Conservation (phyloP, 2,329 filamentous ascomycete species). For the Gliomastix tumulicola region DNA sequence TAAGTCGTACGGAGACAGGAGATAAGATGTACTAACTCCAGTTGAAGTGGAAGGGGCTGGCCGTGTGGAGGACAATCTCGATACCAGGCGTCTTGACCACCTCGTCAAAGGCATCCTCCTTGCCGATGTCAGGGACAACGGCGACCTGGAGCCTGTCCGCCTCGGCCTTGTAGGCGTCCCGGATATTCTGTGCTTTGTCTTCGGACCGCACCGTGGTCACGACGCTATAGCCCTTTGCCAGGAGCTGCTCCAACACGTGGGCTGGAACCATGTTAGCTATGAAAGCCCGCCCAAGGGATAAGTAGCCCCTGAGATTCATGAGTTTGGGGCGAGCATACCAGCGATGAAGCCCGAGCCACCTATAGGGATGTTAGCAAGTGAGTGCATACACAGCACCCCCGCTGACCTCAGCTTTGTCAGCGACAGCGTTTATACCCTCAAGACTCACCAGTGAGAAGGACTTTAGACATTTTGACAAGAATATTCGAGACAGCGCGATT, state of each 20-base stretch:
- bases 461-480: conserved; percentile 16
- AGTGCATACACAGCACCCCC: neutral
- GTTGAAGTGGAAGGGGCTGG: conserved; percentile 51
- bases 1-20: neutral
- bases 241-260: conserved; percentile 47
- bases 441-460: conserved; percentile 20
- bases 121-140: conserved; percentile 73
- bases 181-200: conserved; percentile 44
- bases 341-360: conserved; percentile 27
- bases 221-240: conserved; percentile 41
- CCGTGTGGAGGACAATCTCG: conserved; percentile 53
- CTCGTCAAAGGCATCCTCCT: conserved; percentile 66
- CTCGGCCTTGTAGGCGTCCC: conserved; percentile 36
- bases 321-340: conserved; percentile 12
- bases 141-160: conserved; percentile 36
- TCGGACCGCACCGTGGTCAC: conserved; percentile 50
- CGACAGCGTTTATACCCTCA: too few relatives aligned
- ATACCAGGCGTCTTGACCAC: conserved; percentile 42
- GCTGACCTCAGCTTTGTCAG: neutral
- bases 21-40: conserved; percentile 23
- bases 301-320: too few relatives aligned
- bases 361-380: conserved; percentile 6
- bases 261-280: too few relatives aligned
- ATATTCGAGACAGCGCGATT: too few relatives aligned
- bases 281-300: neutral